phyloP scores from a whole-genome alignment of 148 eudicot species.

The Amaranthus palmeri region DNA sequence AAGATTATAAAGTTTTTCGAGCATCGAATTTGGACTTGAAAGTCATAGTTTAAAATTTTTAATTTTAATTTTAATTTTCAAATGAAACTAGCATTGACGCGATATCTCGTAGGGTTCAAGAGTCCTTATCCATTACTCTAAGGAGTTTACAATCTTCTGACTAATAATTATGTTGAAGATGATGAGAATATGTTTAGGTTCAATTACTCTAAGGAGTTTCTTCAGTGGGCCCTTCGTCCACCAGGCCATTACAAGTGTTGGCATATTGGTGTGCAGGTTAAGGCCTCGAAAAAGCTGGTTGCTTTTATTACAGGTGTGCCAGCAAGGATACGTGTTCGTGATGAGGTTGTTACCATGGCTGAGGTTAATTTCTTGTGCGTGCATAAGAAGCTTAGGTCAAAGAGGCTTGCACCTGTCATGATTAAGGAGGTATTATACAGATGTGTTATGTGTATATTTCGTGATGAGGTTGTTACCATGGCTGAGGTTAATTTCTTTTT shows the following conservation, averaged over 20 bases:
- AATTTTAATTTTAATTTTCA: too few species aligned
- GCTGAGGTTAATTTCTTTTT: too few species aligned
- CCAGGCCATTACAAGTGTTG: slow-evolving; percentile 74
- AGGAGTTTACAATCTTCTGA: slow-evolving; percentile 68
- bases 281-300: slow-evolving; percentile 66
- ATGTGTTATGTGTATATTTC: too few species aligned
- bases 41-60: too few species aligned
- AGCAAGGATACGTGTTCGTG: slow-evolving; percentile 63
- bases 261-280: slow-evolving; percentile 86
- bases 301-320: slow-evolving; percentile 87
- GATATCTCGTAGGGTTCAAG: slow-evolving; percentile 49
- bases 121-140: slow-evolving; percentile 53
- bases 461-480: too few species aligned
- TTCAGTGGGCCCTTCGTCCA: slow-evolving; percentile 82
- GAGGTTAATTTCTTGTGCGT: slow-evolving; percentile 88
- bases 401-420: slow-evolving; percentile 88
- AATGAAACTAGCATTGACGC: slow-evolving; percentile 27
- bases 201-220: slow-evolving; percentile 79
- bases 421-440: slow-evolving; percentile 95
- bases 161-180: slow-evolving; percentile 89
- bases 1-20: too few species aligned
- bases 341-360: slow-evolving; percentile 62
- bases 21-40: too few species aligned
- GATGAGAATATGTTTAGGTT: slow-evolving; percentile 93
- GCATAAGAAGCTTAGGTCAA: slow-evolving; percentile 80